Evolutionary conservation across 495 filamentous ascomycete species (phyloP).

Genomic region (Neurospora sp.): DNA sequence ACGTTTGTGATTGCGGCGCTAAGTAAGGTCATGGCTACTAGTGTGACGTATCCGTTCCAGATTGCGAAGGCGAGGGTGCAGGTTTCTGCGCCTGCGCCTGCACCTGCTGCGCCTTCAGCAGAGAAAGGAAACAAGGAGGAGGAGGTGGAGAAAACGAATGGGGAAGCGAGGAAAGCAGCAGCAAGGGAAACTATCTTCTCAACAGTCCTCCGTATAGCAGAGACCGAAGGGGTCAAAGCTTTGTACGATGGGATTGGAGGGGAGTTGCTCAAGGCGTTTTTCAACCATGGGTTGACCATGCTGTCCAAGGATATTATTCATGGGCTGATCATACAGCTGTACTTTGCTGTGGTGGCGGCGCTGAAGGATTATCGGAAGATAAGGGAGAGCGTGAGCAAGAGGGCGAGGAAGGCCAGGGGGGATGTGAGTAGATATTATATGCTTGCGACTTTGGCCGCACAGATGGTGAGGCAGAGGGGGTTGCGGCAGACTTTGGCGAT

Average conservation of each 20-base stretch:
- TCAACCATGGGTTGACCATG: conserved; percentile 86
- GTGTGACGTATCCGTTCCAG: conserved; percentile 78
- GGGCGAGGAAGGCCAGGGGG: not conserved
- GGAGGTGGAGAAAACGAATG: not conserved
- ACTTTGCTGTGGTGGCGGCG: conserved; percentile 39
- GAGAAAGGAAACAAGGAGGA: not conserved
- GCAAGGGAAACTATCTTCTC: conserved; percentile 47
- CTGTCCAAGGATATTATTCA: conserved; percentile 77
- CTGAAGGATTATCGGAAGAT: conserved; percentile 16
- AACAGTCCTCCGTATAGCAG: conserved; percentile 52
- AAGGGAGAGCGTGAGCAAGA: conserved; percentile 7
- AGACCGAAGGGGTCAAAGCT: conserved; percentile 53
- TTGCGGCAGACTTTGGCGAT: not conserved
- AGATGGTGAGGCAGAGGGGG: not conserved
- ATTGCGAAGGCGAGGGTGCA: conserved; percentile 73
- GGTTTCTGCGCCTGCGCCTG: conserved; percentile 23
- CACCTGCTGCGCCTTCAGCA: too few species aligned
- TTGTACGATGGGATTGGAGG: conserved; percentile 70
- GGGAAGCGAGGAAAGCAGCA: not conserved
- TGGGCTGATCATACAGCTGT: conserved; percentile 56
- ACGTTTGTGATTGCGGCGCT: conserved; percentile 65
- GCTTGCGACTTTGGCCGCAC: not conserved
- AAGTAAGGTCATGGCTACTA: conserved; percentile 70
- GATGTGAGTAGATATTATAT: not conserved
- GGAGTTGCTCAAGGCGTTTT: conserved; percentile 76